Evolutionary conservation across 2,329 filamentous ascomycete genomes (phyloP).

Genomic region (Xylariaceae sp.): DNA sequence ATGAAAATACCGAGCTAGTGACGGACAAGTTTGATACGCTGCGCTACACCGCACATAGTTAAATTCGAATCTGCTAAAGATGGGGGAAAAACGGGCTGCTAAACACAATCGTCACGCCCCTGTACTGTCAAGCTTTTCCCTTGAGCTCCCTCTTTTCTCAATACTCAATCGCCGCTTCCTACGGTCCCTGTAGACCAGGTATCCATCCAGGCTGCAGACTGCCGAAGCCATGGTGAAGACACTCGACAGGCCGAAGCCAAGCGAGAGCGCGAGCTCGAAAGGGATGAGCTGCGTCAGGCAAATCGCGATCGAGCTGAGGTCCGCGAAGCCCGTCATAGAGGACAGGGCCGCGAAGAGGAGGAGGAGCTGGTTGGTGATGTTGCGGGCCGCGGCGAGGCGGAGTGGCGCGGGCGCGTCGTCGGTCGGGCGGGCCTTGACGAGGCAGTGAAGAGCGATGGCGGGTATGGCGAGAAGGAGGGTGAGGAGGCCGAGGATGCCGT

Average conservation of each 20-base stretch:
- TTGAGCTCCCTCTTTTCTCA: too few species aligned
- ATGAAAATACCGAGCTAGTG: too few species aligned
- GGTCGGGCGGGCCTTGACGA: conserved; percentile 14
- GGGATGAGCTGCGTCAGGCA: conserved; percentile 24
- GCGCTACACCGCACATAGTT: too few species aligned
- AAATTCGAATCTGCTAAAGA: too few species aligned
- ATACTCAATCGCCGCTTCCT: not conserved
- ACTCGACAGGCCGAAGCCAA: conserved; percentile 21
- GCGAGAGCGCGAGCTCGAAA: conserved; percentile 20
- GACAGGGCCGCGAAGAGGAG: conserved; percentile 19
- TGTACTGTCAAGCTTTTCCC: too few species aligned
- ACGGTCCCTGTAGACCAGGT: not conserved
- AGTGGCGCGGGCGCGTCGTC: conserved; percentile 1
- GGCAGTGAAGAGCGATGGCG: conserved; percentile 20
- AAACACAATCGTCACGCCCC: too few species aligned
- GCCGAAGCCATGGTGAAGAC: conserved; percentile 19
- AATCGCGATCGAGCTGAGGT: conserved; percentile 23
- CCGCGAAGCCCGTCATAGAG: conserved; percentile 24
- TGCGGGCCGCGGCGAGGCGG: conserved; percentile 9
- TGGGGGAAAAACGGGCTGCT: too few species aligned
- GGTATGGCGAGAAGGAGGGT: conserved; percentile 21
- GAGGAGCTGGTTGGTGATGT: conserved; percentile 23
- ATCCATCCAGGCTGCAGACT: conserved; percentile 16
- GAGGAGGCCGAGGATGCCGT: conserved; percentile 27
- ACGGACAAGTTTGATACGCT: too few species aligned